These are phyloP conservation scores for Clavispora fructus DNA, from an alignment of 805 yeast species.

Conservation along the genomic window DNA sequence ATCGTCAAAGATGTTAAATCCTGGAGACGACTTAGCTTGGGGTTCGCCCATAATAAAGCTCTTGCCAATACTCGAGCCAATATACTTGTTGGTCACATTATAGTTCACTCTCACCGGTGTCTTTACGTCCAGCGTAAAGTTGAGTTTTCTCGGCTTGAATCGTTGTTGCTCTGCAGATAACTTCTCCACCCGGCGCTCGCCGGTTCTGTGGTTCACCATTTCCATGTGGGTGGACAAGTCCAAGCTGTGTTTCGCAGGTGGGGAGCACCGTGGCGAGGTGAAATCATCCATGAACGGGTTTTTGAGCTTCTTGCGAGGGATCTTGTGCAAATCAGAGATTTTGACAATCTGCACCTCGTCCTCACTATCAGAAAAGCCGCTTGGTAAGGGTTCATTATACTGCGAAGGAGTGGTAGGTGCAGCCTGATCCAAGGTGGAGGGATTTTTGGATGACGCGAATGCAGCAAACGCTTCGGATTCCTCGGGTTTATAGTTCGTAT, in stretches of 20 bases:
- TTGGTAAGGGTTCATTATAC: not conserved
- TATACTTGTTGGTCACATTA: constrained; percentile 11
- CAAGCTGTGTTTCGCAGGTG: not conserved
- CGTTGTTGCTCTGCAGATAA: constrained; percentile 10
- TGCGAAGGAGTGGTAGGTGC: not conserved
- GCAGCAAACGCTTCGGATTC: no score
- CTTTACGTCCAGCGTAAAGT: constrained; percentile 13
- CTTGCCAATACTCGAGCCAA: constrained; percentile 13
- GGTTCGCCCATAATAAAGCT: constrained; percentile 11
- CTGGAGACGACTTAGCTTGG: constrained; percentile 9
- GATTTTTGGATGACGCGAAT: not conserved
- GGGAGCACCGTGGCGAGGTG: not conserved
- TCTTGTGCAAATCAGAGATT: constrained; percentile 3
- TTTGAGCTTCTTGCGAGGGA: constrained; percentile 7
- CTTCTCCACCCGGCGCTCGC: constrained; percentile 7
- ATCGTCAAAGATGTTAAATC: constrained; percentile 12
- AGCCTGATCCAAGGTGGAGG: not conserved
- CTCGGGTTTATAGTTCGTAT: not conserved
- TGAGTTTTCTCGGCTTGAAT: constrained; percentile 12
- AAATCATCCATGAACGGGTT: constrained; percentile 10
- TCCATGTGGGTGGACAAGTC: constrained; percentile 12
- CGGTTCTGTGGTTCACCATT: constrained; percentile 11
- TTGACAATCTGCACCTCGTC: constrained; percentile 5
- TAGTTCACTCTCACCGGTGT: constrained; percentile 5
- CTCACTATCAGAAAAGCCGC: constrained; percentile 1